Evolutionary conservation across 2,329 filamentous ascomycete species (phyloP).

Genomic region (Colletotrichum sp.): DNA sequence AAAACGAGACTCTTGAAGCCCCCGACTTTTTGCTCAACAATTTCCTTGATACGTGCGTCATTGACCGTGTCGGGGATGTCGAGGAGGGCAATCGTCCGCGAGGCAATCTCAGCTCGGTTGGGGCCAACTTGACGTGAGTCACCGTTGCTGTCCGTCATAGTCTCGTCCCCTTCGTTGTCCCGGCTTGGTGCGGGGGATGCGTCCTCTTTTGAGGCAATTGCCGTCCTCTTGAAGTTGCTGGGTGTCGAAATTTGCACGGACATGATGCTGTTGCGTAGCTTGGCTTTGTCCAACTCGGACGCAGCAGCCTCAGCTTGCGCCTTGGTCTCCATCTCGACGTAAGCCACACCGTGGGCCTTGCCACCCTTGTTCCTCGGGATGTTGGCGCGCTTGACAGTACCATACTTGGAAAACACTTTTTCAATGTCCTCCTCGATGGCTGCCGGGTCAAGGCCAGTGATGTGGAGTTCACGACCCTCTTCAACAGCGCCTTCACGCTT

Average conservation of each 20-base stretch:
- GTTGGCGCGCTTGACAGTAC: slow-evolving; percentile 74
- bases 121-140: slow-evolving; percentile 5
- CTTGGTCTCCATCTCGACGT: slow-evolving; percentile 76
- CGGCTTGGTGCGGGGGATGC: slow-evolving; percentile 39
- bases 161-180: slow-evolving; percentile 42
- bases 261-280: slow-evolving; percentile 71
- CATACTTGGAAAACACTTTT: slow-evolving; percentile 76
- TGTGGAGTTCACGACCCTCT: slow-evolving; percentile 87
- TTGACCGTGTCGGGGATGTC: slow-evolving; percentile 93
- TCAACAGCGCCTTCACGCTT: slow-evolving; percentile 78
- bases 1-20: slow-evolving; percentile 77
- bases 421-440: slow-evolving; percentile 72
- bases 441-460: slow-evolving; percentile 70
- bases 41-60: slow-evolving; percentile 77
- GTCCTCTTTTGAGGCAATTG: slow-evolving; percentile 40
- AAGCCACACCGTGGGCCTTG: slow-evolving; percentile 78
- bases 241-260: slow-evolving; percentile 67
- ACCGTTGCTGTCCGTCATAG: slow-evolving; percentile 36
- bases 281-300: slow-evolving; percentile 72
- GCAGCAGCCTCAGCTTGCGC: slow-evolving; percentile 72
- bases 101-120: slow-evolving; percentile 56
- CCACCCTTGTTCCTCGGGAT: slow-evolving; percentile 73
- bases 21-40: slow-evolving; percentile 72
- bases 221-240: slow-evolving; percentile 60
- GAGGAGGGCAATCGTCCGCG: slow-evolving; percentile 81